These are phyloP conservation scores for Nothomitra cinnamomea DNA, from an alignment of 2,329 filamentous ascomycete genomes.

Conservation along the genomic window DNA sequence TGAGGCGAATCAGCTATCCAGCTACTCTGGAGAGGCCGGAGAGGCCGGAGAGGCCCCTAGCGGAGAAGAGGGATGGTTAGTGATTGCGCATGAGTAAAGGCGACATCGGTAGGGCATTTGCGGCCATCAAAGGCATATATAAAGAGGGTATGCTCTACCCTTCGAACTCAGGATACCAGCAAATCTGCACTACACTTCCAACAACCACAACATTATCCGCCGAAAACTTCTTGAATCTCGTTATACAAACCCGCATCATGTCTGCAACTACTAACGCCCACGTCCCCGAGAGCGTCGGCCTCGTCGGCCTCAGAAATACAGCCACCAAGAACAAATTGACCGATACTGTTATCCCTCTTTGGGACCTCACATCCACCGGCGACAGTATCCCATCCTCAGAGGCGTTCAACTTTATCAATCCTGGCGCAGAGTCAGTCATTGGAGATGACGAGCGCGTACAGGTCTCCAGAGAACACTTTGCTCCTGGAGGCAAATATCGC, in stretches of 20 bases:
- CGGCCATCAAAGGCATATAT: not conserved
- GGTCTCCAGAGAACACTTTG: constrained; percentile 4
- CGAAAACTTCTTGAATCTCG: not conserved
- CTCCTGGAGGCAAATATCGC: constrained; percentile 7
- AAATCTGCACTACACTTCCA: not conserved
- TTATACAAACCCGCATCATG: not conserved
- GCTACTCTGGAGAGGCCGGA: not conserved
- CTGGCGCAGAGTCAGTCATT: constrained; percentile 5
- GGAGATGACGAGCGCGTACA: constrained; percentile 5
- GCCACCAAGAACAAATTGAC: constrained; percentile 7
- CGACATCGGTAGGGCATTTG: not conserved
- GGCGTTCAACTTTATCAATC: constrained; percentile 4
- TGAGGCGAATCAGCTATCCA: not conserved
- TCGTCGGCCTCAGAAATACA: constrained; percentile 6
- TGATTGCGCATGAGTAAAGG: not conserved
- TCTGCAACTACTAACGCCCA: constrained; percentile 1
- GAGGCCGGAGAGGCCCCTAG: not conserved
- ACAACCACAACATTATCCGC: not conserved
- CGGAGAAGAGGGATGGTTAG: no score
- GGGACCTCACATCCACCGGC: constrained; percentile 4
- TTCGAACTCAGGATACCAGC: not conserved
- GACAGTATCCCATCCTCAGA: constrained; percentile 3
- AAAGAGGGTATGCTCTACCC: no score
- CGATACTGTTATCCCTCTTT: constrained; percentile 6
- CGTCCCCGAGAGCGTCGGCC: constrained; percentile 3